Evolutionary conservation across 2,329 filamentous ascomycete species (phyloP), one percentile per base, ranked within the genome.

Genomic region (Pyrenochaeta sp.): DNA sequence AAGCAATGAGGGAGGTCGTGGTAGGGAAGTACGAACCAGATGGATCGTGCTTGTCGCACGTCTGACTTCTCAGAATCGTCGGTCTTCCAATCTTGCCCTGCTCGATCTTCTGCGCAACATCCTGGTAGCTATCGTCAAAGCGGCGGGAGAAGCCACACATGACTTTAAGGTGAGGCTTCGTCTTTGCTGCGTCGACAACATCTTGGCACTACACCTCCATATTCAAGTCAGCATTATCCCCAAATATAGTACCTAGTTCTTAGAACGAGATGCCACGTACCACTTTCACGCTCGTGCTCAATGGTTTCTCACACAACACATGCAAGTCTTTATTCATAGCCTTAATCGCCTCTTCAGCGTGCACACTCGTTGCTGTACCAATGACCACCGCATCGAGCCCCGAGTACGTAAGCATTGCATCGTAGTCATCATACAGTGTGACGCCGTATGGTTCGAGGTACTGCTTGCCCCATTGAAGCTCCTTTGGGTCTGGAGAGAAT

Each of bases 371-470:
- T 19, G 69, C 70, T 5, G 75, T 76, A 9, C 65, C 64, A 45
- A 78, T 72, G 48, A 80, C 75, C 1, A 84, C 78, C 10, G 82
- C 81, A 56, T 82, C 67, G 1, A 81, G 65, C 0, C 79, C 79
- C 3, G 72, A 64, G 15, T 77, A 71, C 52, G 73, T 59, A 50
- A 85, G 72, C 79, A 84, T 82, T 61, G 82, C 77, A 28, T 81
- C 76, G 64, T 83, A 85, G 62, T 79, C 64, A 8, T 72, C 70
- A 66, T 83, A 85, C 2, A 83, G 64, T 0, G 66, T 74, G 9
- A 84, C 78, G n/a, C 80, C 81, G 36, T 76, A 77, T 8, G 78
- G 80, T 52, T 77, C 77, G 4, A 84, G 76, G 61, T 82, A 71
- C 58, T 76, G 63, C 50, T 74, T 72, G 8, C 79, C 83, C 81